phyloP scores from a whole-genome alignment of 345 rosid species.

The Psidium guajava region DNA sequence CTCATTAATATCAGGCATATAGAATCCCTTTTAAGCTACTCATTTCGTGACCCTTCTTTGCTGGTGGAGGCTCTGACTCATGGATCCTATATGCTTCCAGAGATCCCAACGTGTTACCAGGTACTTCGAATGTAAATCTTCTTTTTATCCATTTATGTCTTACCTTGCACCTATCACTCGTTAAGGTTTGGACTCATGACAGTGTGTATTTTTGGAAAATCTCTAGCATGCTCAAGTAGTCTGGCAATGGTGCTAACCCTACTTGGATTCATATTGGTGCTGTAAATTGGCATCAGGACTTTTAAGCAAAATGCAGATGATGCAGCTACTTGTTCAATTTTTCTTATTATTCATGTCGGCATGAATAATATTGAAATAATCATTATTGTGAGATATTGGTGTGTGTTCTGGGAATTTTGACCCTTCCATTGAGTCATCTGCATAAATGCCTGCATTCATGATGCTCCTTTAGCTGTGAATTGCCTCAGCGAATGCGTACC shows the following conservation, averaged over 20 bases:
- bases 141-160: not conserved
- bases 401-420: not conserved
- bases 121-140: slow-evolving; percentile 12
- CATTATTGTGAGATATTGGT: not conserved
- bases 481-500: not conserved
- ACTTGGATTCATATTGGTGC: no score
- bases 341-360: no score
- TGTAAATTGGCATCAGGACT: no score
- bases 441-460: not conserved
- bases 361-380: not conserved
- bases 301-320: no score
- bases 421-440: not conserved
- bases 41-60: slow-evolving; percentile 49
- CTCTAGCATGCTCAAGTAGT: not conserved
- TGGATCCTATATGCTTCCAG: slow-evolving; percentile 89
- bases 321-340: not conserved
- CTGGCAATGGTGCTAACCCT: not conserved
- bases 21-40: slow-evolving; percentile 47
- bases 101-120: slow-evolving; percentile 87
- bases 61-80: slow-evolving; percentile 90
- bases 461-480: not conserved
- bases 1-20: slow-evolving; percentile 30
- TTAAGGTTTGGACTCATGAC: not conserved
- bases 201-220: not conserved
- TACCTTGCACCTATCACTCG: not conserved